Base-by-base conservation (phyloP, 2,329 filamentous ascomycete species). In the Colletotrichum karsti region DNA sequence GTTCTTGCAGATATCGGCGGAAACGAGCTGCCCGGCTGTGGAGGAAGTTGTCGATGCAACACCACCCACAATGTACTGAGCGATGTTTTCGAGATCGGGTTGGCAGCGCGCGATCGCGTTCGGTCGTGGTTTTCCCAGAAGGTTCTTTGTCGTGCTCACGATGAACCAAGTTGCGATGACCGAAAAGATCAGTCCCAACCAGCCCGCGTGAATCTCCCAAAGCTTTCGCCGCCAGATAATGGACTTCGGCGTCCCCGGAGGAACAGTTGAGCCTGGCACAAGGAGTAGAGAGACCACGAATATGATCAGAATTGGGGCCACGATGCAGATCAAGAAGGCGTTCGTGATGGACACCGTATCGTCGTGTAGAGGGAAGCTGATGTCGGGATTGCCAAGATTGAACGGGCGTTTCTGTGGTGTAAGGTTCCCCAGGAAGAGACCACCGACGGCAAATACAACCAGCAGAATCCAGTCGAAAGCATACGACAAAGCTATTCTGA, bases 151-250 rank as follows among this genome's bases (percentile, higher is more conserved):
- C 37, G 90, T 91, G 72, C 92, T 88, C 0, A 92, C 94, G 70
- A 94, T 87, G 76, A 93, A 87, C 80, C 91, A 93, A 1, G 90
- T 85, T 1, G 87, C 83, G 0, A 90, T 87, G 2, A 91, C 80
- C 1, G 90, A 87, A 4, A 95, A 81, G 0, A 82, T 91, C 3
- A 95, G 82, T 0, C 93, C 93, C 77, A 95, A 87, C 89, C 91
- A 92, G 57, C 91, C 92, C 1, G 87, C 88, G 74, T 95, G 92
- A 78, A 90, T 89, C 77, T 95, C 93, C 92, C 93, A 95, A 1
- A 95, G 75, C 78, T 93, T 95, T 69, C 91, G 85, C 73, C 86
- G 86, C 88, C 91, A 92, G 39, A 92, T 84, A 54, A 91, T 77
- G 7, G 84, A 79, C 70, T 83, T 85, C 2, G 90, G 86, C 0